phyloP scores from a whole-genome alignment of 2,329 filamentous ascomycete species.

The Fusarium sp. region DNA sequence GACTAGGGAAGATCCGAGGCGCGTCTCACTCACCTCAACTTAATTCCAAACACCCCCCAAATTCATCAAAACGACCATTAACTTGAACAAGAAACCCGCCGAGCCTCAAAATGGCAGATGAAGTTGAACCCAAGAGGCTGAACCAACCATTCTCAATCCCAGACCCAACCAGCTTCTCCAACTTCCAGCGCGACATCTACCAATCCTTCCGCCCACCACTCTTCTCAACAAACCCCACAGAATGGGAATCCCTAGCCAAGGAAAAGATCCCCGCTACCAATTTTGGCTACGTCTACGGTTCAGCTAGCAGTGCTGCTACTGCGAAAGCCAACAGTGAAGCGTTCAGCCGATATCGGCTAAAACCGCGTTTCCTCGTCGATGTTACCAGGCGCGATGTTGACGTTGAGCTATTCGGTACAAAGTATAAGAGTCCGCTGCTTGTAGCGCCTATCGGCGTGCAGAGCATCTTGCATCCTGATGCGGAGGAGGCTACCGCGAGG shows the following conservation, averaged over 20 bases:
- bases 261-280: conserved; percentile 29
- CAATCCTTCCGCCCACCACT: conserved; percentile 32
- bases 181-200: conserved; percentile 39
- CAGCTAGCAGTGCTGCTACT: conserved; percentile 69
- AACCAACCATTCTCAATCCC: conserved; percentile 20
- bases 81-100: accelerated
- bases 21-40: not conserved
- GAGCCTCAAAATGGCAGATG: not conserved
- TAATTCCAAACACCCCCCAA: accelerated
- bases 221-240: conserved; percentile 33
- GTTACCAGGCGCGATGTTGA: conserved; percentile 58
- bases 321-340: conserved; percentile 68
- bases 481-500: conserved; percentile 70
- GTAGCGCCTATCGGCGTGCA: conserved; percentile 78
- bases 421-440: conserved; percentile 58
- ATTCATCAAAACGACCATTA: accelerated
- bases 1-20: not conserved
- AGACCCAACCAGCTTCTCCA: conserved; percentile 30
- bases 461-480: conserved; percentile 71
- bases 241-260: conserved; percentile 36
- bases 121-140: conserved; percentile 7
- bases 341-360: conserved; percentile 62
- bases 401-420: conserved; percentile 62
- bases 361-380: conserved; percentile 61
- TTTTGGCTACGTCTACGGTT: conserved; percentile 71